These are phyloP conservation scores for Pontederia paniculata DNA, from an alignment of 176 grass and related monocot genomes.

Conservation along the genomic window DNA sequence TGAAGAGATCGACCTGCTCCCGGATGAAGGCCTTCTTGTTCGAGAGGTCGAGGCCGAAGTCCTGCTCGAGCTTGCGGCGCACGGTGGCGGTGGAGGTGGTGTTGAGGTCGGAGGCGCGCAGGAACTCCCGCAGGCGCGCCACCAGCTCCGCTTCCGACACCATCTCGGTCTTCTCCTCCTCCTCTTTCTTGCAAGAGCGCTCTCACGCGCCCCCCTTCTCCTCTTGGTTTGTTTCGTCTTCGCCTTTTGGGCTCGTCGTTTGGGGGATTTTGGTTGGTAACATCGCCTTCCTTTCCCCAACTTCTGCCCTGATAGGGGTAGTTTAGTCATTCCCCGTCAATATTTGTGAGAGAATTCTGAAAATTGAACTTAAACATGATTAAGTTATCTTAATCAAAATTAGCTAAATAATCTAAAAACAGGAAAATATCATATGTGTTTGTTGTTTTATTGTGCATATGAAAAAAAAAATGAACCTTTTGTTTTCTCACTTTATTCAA, in stretches of 20 bases:
- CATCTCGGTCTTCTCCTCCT: constrained; percentile 21
- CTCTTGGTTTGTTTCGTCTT: background rate
- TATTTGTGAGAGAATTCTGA: too few relatives aligned
- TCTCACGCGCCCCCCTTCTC: background rate
- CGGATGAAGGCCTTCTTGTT: constrained; percentile 90
- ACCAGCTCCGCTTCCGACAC: constrained; percentile 82
- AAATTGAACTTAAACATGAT: too few relatives aligned
- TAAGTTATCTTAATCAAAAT: too few relatives aligned
- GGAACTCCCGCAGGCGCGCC: constrained; percentile 71
- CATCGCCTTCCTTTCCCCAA: too few relatives aligned
- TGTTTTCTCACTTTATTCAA: too few relatives aligned
- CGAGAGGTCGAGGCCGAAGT: constrained; percentile 77
- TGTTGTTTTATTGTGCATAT: too few relatives aligned
- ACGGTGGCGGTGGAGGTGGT: constrained; percentile 68
- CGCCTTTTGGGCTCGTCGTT: background rate
- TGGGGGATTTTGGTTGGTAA: background rate
- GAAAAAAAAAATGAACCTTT: too few relatives aligned
- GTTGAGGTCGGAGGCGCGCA: constrained; percentile 75
- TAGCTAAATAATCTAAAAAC: too few relatives aligned
- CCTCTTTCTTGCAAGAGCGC: background rate
- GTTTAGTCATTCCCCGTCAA: too few relatives aligned
- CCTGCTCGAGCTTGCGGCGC: constrained; percentile 82
- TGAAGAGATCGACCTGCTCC: constrained; percentile 84
- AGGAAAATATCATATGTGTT: too few relatives aligned
- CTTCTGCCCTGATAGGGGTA: too few relatives aligned